Base-by-base conservation (phyloP, 768 basidiomycete species). In the Hericium coralloides region DNA sequence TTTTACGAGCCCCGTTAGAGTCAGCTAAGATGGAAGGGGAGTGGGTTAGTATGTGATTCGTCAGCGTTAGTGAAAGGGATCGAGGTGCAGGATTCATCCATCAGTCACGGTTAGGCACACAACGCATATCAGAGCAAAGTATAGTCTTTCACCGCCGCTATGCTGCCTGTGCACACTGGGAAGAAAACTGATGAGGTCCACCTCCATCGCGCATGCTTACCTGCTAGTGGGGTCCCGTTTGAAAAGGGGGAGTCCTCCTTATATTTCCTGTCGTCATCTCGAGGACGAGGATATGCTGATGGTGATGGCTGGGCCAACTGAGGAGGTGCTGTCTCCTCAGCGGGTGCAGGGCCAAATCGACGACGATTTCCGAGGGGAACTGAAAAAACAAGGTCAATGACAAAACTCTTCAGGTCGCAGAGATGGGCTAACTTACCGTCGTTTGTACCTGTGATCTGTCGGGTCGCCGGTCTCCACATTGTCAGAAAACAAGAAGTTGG, bases 401-500 rank as follows among this genome's bases (percentile, higher is more conserved):
- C 8, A 2, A 39, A 26, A 43, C 26, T 12, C 57, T 43, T 57
- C 59, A 55, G 36, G 25, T 49, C 50, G 10, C 14, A 51, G 23
- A 10, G 25, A 50, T 26, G 18, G 41, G 55, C 0, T 9, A 36
- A 73, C 82, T 65, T 39, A 90, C 92, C 88, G 48, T 95, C 93
- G 64, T 97, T 97, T 20, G 93, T 95, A 57, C 93, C 94, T 39
- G 90, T 90, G 26, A 94, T 88, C 72, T 92, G 87, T 63, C 84
- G 84, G 57, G 91, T 91, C 60, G 91, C 89, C 56, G 89, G 89
- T 72, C 85, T 85, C 89, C 90, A 92, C 90, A 92, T 91, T 61
- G 65, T 71, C 54, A 60, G 23, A 58, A 55, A 36, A 45, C 56
- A 60, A 51, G n/a, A 26, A 45, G 41, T 36, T 49, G 26, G 58